These are phyloP conservation scores for Bassia scoparia DNA, from an alignment of 148 eudicot species.

Conservation along the genomic window DNA sequence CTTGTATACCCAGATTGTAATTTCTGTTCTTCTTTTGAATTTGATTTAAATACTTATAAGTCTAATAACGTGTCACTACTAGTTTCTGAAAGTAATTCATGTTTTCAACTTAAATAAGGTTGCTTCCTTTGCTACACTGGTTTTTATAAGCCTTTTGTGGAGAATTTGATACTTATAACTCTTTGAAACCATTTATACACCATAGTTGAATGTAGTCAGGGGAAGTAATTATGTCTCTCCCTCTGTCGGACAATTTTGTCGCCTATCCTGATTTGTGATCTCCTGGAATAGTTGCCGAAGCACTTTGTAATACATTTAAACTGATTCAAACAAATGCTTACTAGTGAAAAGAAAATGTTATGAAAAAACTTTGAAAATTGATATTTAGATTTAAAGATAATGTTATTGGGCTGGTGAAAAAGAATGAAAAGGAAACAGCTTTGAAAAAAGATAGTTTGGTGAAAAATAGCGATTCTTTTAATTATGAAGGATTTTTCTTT, in stretches of 20 bases:
- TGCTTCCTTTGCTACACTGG: background rate
- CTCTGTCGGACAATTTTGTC: background rate
- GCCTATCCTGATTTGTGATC: background rate
- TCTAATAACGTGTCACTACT: too few species aligned
- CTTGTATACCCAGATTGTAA: conserved; percentile 82
- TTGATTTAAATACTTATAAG: background rate
- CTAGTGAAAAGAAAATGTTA: too few species aligned
- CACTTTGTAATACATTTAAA: too few species aligned
- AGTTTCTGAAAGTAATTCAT: background rate
- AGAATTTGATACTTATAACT: background rate
- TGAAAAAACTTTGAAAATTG: background rate
- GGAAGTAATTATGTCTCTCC: background rate
- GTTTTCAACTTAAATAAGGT: background rate
- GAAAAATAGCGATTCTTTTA: background rate
- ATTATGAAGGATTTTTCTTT: too few species aligned
- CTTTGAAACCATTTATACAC: background rate
- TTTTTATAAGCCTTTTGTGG: background rate
- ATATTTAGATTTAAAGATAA: background rate
- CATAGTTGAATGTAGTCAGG: background rate
- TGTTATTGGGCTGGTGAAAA: background rate
- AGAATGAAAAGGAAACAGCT: background rate
- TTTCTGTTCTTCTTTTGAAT: background rate
- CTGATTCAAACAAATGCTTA: background rate
- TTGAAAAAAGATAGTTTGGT: background rate
- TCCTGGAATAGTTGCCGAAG: too few species aligned